A percentile compares a stretch with the other conserved stretches of the same genome.
phyloP scores from a whole-genome alignment of 306 rosid genomes.

The Ziziphus jujuba region DNA sequence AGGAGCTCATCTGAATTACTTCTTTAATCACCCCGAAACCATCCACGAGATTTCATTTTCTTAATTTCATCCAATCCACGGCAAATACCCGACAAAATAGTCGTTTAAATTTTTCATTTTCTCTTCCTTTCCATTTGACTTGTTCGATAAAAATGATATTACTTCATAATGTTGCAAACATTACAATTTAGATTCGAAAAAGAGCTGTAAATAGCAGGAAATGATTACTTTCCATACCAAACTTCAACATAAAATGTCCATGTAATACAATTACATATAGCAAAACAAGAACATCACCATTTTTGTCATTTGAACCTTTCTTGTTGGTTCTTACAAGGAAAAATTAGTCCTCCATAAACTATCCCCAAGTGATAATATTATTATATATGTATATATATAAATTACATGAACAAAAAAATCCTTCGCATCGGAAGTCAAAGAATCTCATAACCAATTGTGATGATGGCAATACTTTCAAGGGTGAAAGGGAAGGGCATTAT shows the following conservation, averaged over 20 bases:
- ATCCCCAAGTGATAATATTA: slow-evolving; percentile 38
- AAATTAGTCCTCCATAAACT: slow-evolving; percentile 28
- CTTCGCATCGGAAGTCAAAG: slow-evolving; percentile 41
- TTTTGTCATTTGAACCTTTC: slow-evolving; percentile 40
- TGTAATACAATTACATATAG: slow-evolving; percentile 18
- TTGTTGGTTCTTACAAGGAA: slow-evolving; percentile 51
- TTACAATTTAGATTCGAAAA: not conserved
- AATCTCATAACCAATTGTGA: slow-evolving; percentile 36
- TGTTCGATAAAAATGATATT: too few relatives aligned
- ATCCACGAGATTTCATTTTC: too few relatives aligned
- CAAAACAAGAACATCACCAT: slow-evolving; percentile 11
- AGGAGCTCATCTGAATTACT: too few relatives aligned
- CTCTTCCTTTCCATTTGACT: too few relatives aligned
- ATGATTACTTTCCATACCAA: slow-evolving; percentile 7
- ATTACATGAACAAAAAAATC: slow-evolving; percentile 58
- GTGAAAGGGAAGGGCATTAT: slow-evolving; percentile 31
- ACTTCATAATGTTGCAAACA: too few relatives aligned
- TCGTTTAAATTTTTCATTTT: too few relatives aligned
- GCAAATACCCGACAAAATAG: too few relatives aligned
- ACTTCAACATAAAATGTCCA: slow-evolving; percentile 7
- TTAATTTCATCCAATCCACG: too few relatives aligned
- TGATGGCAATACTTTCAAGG: slow-evolving; percentile 28
- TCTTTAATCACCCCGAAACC: too few relatives aligned
- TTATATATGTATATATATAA: slow-evolving; percentile 20
- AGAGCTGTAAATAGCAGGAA: not conserved